Evolutionary conservation across 2,329 filamentous ascomycete species (phyloP).

Genomic region (Coniochaeta sp.): DNA sequence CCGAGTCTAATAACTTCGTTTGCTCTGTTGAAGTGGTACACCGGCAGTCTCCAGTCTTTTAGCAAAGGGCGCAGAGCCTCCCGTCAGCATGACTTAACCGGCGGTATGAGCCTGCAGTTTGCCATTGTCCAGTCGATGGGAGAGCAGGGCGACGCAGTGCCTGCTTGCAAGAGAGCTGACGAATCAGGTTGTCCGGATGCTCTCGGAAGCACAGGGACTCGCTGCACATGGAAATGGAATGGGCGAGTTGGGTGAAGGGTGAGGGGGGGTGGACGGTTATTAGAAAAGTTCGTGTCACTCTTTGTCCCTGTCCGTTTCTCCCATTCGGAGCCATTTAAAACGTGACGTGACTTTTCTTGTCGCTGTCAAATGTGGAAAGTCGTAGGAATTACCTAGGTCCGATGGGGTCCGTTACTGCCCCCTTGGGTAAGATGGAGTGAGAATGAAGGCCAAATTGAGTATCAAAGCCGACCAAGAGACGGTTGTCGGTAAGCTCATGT

Average conservation of each 20-base stretch:
- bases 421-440: too few relatives aligned
- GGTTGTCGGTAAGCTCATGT: background rate
- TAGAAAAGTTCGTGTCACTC: too few relatives aligned
- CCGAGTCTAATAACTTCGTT: background rate
- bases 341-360: background rate
- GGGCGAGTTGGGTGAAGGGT: background rate
- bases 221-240: background rate
- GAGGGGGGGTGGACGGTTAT: too few relatives aligned
- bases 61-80: background rate
- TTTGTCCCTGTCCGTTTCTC: background rate
- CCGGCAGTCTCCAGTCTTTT: background rate
- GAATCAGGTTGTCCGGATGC: too few relatives aligned
- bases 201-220: background rate
- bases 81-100: background rate
- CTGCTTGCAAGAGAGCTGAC: too few relatives aligned
- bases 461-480: background rate
- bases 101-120: background rate
- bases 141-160: background rate
- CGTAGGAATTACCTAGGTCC: too few relatives aligned
- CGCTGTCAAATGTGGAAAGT: background rate
- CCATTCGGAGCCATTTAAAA: background rate
- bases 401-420: too few relatives aligned
- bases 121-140: slow-evolving; percentile 1
- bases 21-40: background rate
- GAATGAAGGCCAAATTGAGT: background rate